Base-by-base conservation (phyloP, 2,329 filamentous ascomycete genomes). In the Amylocarpus encephaloides region DNA sequence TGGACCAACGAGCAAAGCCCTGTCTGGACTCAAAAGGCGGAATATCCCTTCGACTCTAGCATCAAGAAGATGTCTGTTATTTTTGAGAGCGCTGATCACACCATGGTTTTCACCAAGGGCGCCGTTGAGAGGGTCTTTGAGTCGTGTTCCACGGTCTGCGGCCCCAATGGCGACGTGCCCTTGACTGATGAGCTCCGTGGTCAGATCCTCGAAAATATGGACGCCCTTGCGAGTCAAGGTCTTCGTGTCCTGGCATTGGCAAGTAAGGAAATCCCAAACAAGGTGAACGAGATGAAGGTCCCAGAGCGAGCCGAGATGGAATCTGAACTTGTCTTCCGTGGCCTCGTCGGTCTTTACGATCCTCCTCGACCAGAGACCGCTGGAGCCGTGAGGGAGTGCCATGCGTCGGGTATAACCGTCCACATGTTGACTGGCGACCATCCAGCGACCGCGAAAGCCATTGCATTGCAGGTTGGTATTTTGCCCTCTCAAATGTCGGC, bases 41-140 rank as follows among this genome's bases (percentile, higher is more conserved):
- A 88, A 59, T 86, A 85, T 51, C 85, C 83, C 0, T 89, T 88
- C 55, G 85, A 88, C 62, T 87, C 83, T 0, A 79, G 79, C 50
- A 77, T 88, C 55, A 89, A 88, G 71, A 85, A 83, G 60, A 88
- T 88, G 85, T 85, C 83, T 0, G 83, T 86, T 34, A 80, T 87
- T 47, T 85, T 84, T 64, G 62, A 73, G 39, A 9, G 15, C 18
- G 59, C 58, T 12, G 62, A 68, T 6, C 64, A 68, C 19, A 66
- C 71, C 48, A 71, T 72, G 56, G 69, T 80, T 42, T 82, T 82
- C 59, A 81, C 79, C 50, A 84, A 84, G 62, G 82, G 82, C 44
- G 85, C 85, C 1, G 84, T 87, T 4, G 85, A 88, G 62, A 75
- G 83, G 36, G 75, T 88, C 29, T 70, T 88, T 13, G 76, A 78